Evolutionary conservation across 345 rosid species (phyloP).

Genomic region (Anacardium occidentale): DNA sequence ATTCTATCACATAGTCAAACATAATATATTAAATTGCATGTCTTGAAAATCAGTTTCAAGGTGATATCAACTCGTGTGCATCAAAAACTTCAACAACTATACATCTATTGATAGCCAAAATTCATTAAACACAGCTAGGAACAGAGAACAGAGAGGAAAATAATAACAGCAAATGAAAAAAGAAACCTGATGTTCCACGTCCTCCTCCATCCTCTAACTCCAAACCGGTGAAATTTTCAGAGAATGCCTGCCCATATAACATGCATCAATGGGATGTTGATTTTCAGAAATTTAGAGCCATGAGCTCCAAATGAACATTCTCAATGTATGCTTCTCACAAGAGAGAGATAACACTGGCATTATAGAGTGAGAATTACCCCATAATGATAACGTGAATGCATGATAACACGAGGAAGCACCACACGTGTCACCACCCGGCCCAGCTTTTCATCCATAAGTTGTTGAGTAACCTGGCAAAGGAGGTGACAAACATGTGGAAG

Average conservation of each 20-base stretch:
- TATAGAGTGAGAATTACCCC: conserved; percentile 52
- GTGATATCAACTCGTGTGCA: not conserved
- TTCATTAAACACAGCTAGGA: not conserved
- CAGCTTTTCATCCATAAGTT: conserved; percentile 84
- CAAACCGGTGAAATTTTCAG: conserved; percentile 90
- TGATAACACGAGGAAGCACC: conserved; percentile 94
- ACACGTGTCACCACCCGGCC: conserved; percentile 93
- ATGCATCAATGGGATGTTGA: conserved; percentile 15
- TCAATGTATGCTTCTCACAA: not conserved
- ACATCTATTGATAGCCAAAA: not conserved
- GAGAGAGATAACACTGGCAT: not conserved
- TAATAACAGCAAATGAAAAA: not conserved
- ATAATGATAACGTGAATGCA: conserved; percentile 94
- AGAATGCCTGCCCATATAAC: conserved; percentile 65
- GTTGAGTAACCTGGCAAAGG: conserved; percentile 69
- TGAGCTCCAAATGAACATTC: conserved; percentile 3
- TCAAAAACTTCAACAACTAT: not conserved
- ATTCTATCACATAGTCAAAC: not conserved
- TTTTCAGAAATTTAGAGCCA: conserved; percentile 13
- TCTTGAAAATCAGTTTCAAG: not conserved
- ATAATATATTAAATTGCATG: not conserved
- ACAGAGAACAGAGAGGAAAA: not conserved
- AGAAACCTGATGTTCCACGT: conserved; percentile 90
- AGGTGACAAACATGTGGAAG: not conserved
- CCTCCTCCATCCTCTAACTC: conserved; percentile 99